Evolutionary conservation across 257 asterid genomes (phyloP).

Genomic region (Plectranthus barbatus): DNA sequence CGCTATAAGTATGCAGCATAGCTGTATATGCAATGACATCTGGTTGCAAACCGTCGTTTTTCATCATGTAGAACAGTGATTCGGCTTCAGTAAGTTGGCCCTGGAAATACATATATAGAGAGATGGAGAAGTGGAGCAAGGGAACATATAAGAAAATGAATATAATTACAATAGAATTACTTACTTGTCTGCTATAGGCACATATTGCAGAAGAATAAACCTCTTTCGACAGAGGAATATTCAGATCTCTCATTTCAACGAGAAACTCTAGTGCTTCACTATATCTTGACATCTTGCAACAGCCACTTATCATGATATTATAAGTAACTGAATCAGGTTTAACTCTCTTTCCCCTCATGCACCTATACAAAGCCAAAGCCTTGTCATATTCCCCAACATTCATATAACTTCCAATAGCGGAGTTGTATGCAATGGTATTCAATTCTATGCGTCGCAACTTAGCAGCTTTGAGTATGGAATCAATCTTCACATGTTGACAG

Average conservation of each 20-base stretch:
- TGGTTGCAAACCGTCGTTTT: constrained; percentile 59
- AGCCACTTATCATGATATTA: constrained; percentile 76
- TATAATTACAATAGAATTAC: too few species aligned
- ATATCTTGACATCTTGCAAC: constrained; percentile 83
- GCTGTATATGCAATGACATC: constrained; percentile 91
- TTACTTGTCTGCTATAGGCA: constrained; percentile 83
- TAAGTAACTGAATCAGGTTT: constrained; percentile 77
- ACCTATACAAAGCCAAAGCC: constrained; percentile 47
- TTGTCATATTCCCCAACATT: constrained; percentile 66
- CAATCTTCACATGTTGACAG: constrained; percentile 71
- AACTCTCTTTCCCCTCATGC: constrained; percentile 64
- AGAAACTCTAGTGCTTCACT: constrained; percentile 67
- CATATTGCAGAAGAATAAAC: constrained; percentile 87
- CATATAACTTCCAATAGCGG: constrained; percentile 92
- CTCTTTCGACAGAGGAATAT: constrained; percentile 69
- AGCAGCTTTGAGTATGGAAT: constrained; percentile 78
- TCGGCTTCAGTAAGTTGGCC: constrained; percentile 84
- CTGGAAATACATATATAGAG: constrained; percentile 29
- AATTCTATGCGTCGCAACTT: constrained; percentile 58
- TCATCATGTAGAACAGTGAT: constrained; percentile 72
- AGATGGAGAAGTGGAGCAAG: not conserved
- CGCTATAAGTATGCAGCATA: constrained; percentile 70
- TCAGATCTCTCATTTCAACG: constrained; percentile 59
- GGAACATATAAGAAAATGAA: too few species aligned
- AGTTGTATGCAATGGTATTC: constrained; percentile 78